Conservation (phyloP, 1,139 yeast species). For the Candida pseudocylindracea region DNA sequence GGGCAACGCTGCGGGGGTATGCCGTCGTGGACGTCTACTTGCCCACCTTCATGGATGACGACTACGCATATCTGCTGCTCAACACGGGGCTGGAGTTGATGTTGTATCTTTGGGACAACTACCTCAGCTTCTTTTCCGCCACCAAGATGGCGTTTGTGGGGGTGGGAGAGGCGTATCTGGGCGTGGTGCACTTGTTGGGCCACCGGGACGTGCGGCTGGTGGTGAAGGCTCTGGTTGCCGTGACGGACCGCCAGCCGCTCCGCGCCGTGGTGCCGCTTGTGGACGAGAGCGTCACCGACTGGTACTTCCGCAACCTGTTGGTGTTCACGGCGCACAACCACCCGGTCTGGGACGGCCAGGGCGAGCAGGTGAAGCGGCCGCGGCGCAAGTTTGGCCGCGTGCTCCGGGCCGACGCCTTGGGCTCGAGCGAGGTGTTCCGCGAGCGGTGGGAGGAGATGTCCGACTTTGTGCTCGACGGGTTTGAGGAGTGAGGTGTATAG, state of each 20-base stretch:
- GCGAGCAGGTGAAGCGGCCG: constrained; percentile 41
- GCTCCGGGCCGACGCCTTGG: constrained; percentile 46
- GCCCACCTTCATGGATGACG: constrained; percentile 20
- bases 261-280: constrained; percentile 67
- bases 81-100: constrained; percentile 58
- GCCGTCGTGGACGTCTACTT: constrained; percentile 47
- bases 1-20: constrained; percentile 27
- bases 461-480: constrained; percentile 60
- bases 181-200: constrained; percentile 72
- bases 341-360: constrained; percentile 37
- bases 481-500: constrained; percentile 18
- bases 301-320: constrained; percentile 78
- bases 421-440: constrained; percentile 52
- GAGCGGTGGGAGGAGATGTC: constrained; percentile 75
- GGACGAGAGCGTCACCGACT: constrained; percentile 75
- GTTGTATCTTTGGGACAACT: constrained; percentile 78
- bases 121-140: constrained; percentile 46
- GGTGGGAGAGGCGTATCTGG: constrained; percentile 74
- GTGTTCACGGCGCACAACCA: constrained; percentile 59
- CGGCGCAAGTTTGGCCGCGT: constrained; percentile 85
- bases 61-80: constrained; percentile 27
- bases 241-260: constrained; percentile 40
- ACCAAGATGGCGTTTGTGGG: constrained; percentile 69
- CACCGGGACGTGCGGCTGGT: constrained; percentile 49
- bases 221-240: constrained; percentile 55